phyloP scores from a whole-genome alignment of 208 protist genomes.

The Tritrichomonas musculus region DNA sequence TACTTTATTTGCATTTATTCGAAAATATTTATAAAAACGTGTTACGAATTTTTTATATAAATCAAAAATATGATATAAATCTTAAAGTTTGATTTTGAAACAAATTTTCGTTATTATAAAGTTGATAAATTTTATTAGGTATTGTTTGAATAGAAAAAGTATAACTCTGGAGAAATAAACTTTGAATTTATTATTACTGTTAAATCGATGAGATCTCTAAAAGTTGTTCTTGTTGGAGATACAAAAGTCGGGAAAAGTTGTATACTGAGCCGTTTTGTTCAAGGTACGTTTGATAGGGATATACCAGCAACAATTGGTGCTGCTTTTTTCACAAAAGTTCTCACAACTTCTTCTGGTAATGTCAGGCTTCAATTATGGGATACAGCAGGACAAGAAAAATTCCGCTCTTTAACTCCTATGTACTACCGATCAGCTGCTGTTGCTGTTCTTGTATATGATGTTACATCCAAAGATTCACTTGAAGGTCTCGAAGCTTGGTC shows the following conservation, averaged over 20 bases:
- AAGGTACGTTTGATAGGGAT: not conserved
- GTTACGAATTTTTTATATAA: no score
- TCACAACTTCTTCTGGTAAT: not conserved
- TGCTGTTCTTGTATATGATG: not conserved
- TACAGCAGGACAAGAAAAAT: conserved; percentile 18
- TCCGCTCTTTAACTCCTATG: not conserved
- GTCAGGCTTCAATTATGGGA: conserved; percentile 17
- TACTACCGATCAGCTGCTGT: conserved; percentile 7
- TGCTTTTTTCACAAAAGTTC: not conserved
- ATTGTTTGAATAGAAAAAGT: no score
- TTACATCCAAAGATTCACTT: not conserved
- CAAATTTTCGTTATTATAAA: no score
- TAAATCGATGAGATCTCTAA: not conserved
- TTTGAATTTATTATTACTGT: no score
- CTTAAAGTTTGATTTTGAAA: no score
- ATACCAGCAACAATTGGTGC: conserved; percentile 11
- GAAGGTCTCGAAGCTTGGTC: not conserved
- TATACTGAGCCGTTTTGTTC: not conserved
- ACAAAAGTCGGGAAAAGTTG: conserved; percentile 24
- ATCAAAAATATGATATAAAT: no score
- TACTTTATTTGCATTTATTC: no score
- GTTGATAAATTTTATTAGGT: no score
- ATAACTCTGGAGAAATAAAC: no score
- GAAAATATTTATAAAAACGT: no score
- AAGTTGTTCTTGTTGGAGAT: conserved; percentile 21